Evolutionary conservation across 1,284 basidiomycete genomes (phyloP), one percentile per base, ranked within the genome.

Genomic region (Trichosporon sp.): DNA sequence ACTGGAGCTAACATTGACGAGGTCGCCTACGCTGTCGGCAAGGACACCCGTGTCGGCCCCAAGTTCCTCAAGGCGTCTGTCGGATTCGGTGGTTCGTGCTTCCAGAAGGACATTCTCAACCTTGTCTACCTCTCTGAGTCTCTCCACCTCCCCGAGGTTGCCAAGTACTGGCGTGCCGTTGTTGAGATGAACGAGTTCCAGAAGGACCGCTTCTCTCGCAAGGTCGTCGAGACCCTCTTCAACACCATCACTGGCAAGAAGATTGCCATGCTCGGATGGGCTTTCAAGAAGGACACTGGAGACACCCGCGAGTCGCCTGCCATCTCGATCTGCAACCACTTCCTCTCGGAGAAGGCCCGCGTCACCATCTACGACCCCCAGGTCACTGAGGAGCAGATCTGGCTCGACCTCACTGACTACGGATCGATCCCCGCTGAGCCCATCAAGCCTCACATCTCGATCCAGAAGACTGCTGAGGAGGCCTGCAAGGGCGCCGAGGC

Each of bases 91-190:
- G 95, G 95, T 34, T 94, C 91, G 36, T 99, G 96, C 83, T 99
- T 99, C 90, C 94, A 97, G 83, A 96, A 96, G 82, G 95, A 99
- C 80, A 98, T 99, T 78, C 87, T 99, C 74, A 99, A 99, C 84
- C 84, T 99, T 65, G 95, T 98, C 60, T 99, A 99, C 83, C 86
- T 97, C 40, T 90, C 88, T 77, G 94, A 98, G 84, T 92, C 89
- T 69, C 83, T 95, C 65, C 92, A 97, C 81, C 84, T 99, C 61
- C 92, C 93, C 56, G 91, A 96, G 81, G 95, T 99, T n/a, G 95
- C 95, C 54, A 90, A 89, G 44, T 99, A 99, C 85, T 99, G 95
- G 95, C 85, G 86, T 60, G 90, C 93, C 78, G 92, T 97, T 56
- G 92, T 95, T 46, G 88, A 91, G 74, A 90, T 96, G 89, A 96